These are phyloP conservation scores for Salicornia ramosissima DNA, from an alignment of 148 eudicot species.

Conservation along the genomic window DNA sequence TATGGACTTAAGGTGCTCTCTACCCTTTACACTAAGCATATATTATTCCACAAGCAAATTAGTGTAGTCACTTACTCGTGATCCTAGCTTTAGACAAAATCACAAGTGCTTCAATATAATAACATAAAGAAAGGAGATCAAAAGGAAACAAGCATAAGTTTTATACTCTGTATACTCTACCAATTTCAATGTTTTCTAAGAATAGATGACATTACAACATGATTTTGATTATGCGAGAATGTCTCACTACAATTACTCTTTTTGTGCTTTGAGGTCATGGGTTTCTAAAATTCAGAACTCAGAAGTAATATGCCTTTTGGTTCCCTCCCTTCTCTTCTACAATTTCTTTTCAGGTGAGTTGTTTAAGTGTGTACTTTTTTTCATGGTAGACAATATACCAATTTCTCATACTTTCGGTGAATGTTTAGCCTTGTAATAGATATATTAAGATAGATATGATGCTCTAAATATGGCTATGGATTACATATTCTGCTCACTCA, in stretches of 20 bases:
- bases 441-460: too few species aligned
- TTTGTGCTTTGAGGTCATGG: neutral
- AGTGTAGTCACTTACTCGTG: neutral
- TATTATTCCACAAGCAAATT: neutral
- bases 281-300: neutral
- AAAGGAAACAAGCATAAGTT: neutral
- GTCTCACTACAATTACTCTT: neutral
- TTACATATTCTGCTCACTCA: neutral
- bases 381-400: neutral
- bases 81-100: neutral
- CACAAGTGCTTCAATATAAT: neutral
- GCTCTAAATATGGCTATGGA: neutral
- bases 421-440: neutral
- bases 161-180: neutral
- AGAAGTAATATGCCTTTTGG: neutral
- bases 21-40: neutral
- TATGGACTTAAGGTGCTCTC: too few species aligned
- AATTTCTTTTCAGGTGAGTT: neutral
- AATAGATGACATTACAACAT: too few species aligned
- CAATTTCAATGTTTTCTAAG: neutral
- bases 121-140: neutral
- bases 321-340: neutral
- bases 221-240: neutral
- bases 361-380: neutral
- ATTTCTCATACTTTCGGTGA: neutral